Evolutionary conservation across 2,329 filamentous ascomycete species (phyloP).

Genomic region (Aspergillus ruber): DNA sequence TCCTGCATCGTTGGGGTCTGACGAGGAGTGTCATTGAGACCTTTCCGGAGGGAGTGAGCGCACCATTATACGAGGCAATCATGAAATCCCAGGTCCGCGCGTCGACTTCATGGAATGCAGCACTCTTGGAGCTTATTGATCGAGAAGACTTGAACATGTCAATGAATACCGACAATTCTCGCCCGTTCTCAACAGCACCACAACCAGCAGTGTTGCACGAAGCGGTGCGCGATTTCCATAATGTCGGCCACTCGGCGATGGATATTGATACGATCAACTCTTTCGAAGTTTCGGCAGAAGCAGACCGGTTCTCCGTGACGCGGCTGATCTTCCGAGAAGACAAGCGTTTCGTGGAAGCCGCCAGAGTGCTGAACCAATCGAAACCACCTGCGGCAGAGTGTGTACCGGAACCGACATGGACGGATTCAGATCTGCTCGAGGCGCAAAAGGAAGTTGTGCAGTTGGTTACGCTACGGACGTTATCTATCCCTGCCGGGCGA

Average conservation of each 20-base stretch:
- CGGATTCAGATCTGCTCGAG: constrained; percentile 81
- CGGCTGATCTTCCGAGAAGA: constrained; percentile 87
- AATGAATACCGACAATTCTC: constrained; percentile 44
- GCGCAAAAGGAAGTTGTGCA: constrained; percentile 87
- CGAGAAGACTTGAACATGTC: constrained; percentile 72
- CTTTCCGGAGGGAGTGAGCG: constrained; percentile 75
- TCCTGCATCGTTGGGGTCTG: constrained; percentile 66
- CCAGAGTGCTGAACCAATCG: constrained; percentile 75
- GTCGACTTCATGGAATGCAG: constrained; percentile 66
- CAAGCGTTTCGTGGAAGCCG: constrained; percentile 78
- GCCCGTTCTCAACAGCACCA: constrained; percentile 25
- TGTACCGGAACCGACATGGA: constrained; percentile 66
- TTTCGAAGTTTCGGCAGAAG: constrained; percentile 73
- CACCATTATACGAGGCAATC: constrained; percentile 76
- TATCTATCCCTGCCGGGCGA: constrained; percentile 81
- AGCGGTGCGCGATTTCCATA: constrained; percentile 66
- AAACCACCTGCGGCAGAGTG: constrained; percentile 74
- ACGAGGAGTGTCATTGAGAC: constrained; percentile 62
- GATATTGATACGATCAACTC: constrained; percentile 48
- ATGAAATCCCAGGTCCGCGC: constrained; percentile 77
- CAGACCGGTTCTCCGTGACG: constrained; percentile 75
- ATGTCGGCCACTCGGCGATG: constrained; percentile 56
- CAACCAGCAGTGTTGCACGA: constrained; percentile 53
- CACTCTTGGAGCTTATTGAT: constrained; percentile 68
- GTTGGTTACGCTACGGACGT: constrained; percentile 74